Evolutionary conservation across 257 asterid genomes (phyloP), one percentile per base, ranked within the genome.

Genomic region (Capsicum baccatum): DNA sequence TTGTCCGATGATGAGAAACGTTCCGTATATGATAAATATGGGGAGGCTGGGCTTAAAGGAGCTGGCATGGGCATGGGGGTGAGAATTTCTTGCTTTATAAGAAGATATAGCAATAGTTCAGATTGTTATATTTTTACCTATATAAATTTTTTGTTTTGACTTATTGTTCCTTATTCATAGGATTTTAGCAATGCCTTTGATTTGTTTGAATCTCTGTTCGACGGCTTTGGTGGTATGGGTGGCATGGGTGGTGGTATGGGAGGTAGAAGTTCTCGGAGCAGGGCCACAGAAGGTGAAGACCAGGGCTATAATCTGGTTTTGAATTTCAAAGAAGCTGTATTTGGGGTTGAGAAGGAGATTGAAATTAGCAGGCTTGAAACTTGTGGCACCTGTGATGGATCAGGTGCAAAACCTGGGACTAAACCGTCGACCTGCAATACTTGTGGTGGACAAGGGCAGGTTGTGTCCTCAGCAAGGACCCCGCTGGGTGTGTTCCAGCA

Each of bases 41-140:
- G 99, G 58, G 99, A 97, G 92, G 98, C 98, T n/a, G 99, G 99
- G 85, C 97, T 97, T 81, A 95, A 97, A 89, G 98, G 98, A 60
- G 92, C 98, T 73, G 98, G 98, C 83, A 78, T 88, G 89, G 99
- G 98, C 88, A 87, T 52, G 84, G 98, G 98, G 97, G 99, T 97
- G 90, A 95, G 98, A 90, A 84, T 83, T 81, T 84, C 50, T 37
- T 81, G 19, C 50, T 60, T 16, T 13, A 15, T 42, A 52, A 54
- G 66, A 68, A 73, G 59, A 58, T 39, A 62, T 39, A 70, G 12
- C 69, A 26, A 14, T 80, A 63, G 73, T 12, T 59, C 58, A 44
- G 76, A 19, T 19, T 42, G n/a, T 47, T 15, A 4, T 26, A 39
- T 39, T 39, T 10, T 52, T 52, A 8, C 63, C 81, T 33, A 3